These are phyloP conservation scores for Globisporangium echinulatum DNA, from an alignment of 352 stramenopile genomes.

Conservation along the genomic window DNA sequence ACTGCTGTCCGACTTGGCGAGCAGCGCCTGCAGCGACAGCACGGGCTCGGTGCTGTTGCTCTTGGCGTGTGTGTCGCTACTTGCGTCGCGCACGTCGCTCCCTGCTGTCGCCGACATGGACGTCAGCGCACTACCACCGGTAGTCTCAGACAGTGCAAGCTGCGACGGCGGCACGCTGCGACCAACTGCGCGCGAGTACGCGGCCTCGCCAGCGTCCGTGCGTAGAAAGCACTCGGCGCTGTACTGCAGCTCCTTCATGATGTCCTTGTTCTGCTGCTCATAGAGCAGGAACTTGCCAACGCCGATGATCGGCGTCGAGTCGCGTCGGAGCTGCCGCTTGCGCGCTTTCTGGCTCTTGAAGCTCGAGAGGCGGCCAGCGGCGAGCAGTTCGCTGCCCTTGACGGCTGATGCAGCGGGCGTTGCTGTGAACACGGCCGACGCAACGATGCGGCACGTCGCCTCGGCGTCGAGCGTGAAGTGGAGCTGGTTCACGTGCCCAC, in stretches of 20 bases:
- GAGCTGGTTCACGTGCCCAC: slow-evolving; percentile 48
- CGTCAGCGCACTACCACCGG: neutral
- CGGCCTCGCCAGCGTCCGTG: slow-evolving; percentile 56
- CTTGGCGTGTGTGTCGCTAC: neutral
- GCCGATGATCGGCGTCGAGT: slow-evolving; percentile 58
- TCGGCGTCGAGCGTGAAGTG: slow-evolving; percentile 82
- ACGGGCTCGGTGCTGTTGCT: neutral
- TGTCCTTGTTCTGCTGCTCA: slow-evolving; percentile 87
- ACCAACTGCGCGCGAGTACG: slow-evolving; percentile 69
- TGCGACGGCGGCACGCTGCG: slow-evolving; percentile 48
- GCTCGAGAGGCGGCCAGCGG: slow-evolving; percentile 15
- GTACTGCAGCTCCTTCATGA: slow-evolving; percentile 88
- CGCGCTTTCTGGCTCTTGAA: slow-evolving; percentile 57
- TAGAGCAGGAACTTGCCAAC: slow-evolving; percentile 83
- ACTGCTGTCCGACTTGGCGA: slow-evolving; percentile 2
- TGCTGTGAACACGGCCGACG: slow-evolving; percentile 64
- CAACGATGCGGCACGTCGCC: slow-evolving; percentile 73
- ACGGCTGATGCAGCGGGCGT: slow-evolving; percentile 7
- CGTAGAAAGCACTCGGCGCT: slow-evolving; percentile 78
- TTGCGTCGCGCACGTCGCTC: neutral
- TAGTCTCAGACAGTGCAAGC: slow-evolving; percentile 13
- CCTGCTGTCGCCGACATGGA: neutral
- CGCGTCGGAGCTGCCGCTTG: slow-evolving; percentile 64
- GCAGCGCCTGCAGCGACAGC: slow-evolving; percentile 2
- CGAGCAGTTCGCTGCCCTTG: slow-evolving; percentile 10